Conservation (phyloP, 2,329 filamentous ascomycete species). For the Magnaporthales sp. region DNA sequence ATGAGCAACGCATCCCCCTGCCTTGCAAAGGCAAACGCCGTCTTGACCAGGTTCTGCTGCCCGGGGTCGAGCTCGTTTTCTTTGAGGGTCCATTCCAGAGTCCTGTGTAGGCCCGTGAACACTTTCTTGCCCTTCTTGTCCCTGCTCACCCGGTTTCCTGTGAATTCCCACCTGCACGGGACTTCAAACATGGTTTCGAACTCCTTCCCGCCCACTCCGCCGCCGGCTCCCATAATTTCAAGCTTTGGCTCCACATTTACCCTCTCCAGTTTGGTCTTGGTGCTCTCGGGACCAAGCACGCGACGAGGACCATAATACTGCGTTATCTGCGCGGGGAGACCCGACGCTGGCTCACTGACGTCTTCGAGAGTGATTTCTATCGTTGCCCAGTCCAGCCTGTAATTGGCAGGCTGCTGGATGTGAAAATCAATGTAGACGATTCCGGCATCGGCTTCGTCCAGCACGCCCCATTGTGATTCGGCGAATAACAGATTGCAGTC, state of each 20-base stretch:
- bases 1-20: neutral
- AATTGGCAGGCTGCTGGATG: neutral
- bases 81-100: neutral
- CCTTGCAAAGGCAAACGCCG: neutral
- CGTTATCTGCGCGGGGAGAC: neutral
- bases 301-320: neutral
- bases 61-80: neutral
- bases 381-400: neutral
- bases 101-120: neutral
- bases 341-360: neutral
- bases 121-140: neutral
- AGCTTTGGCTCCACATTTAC: neutral
- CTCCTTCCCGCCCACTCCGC: neutral
- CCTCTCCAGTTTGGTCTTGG: neutral
- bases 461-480: slow-evolving; percentile 7
- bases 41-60: neutral
- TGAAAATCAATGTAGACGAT: slow-evolving; percentile 8
- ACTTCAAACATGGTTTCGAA: neutral
- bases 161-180: neutral
- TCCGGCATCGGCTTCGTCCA: neutral
- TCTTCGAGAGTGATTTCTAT: neutral
- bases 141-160: neutral
- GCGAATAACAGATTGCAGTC: slow-evolving; percentile 6
- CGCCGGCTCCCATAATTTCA: neutral
- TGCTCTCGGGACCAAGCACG: neutral